phyloP scores from a whole-genome alignment of 2,329 filamentous ascomycete species.

The Sporothrix globosa region DNA sequence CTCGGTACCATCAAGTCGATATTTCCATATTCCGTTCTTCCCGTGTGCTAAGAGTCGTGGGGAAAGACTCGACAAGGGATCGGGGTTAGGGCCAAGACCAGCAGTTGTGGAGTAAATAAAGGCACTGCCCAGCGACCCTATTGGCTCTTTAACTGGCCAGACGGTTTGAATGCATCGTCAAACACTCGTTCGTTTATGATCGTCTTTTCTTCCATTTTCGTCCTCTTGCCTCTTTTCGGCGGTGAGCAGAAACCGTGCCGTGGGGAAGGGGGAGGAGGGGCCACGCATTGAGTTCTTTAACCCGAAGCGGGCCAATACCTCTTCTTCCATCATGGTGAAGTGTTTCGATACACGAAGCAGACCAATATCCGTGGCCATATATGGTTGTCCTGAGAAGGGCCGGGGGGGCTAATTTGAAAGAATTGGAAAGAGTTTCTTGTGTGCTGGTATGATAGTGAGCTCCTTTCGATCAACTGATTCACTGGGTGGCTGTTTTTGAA shows the following conservation, averaged over 20 bases:
- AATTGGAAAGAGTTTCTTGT: no score
- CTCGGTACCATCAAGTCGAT: neutral
- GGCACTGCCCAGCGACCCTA: conserved; percentile 1
- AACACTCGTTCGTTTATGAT: conserved; percentile 22
- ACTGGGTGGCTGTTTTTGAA: neutral
- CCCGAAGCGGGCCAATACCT: neutral
- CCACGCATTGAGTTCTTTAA: neutral
- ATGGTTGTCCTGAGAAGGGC: neutral
- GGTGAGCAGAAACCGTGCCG: conserved; percentile 11
- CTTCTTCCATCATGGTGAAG: neutral
- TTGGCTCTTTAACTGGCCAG: neutral
- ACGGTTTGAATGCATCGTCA: conserved; percentile 25
- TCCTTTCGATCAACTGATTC: neutral
- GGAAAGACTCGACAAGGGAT: conserved; percentile 15
- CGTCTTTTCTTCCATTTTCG: neutral
- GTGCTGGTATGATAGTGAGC: neutral
- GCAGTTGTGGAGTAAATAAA: conserved; percentile 11
- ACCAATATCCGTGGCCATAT: neutral
- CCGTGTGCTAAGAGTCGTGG: conserved; percentile 11
- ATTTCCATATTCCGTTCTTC: conserved; percentile 21
- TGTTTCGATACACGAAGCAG: neutral
- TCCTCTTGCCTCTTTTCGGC: neutral
- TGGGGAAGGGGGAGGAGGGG: neutral
- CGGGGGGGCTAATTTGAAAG: neutral
- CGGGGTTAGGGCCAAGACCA: conserved; percentile 13